phyloP scores from a whole-genome alignment of 495 filamentous ascomycete species.

The Aspergillus conjunctus region DNA sequence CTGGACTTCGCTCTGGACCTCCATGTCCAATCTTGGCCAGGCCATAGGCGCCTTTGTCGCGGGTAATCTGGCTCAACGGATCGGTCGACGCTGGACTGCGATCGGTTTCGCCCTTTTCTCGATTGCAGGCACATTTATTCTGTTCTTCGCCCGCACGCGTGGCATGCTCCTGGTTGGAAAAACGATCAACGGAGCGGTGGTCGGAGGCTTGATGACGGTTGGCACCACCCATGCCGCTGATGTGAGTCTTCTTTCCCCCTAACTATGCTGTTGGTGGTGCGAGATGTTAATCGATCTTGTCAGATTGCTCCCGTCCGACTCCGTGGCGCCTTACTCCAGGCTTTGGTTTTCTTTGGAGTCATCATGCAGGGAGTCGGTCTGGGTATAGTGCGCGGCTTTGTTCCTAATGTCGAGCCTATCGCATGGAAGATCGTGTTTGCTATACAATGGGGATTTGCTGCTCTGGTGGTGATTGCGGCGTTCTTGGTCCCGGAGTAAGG shows the following conservation, averaged over 20 bases:
- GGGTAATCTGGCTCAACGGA: background rate
- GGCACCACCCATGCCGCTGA: conserved; percentile 8
- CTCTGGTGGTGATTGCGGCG: background rate
- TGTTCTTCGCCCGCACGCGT: background rate
- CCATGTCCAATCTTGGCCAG: conserved; percentile 10
- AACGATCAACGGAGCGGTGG: conserved; percentile 6
- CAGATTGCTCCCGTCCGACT: conserved; percentile 12
- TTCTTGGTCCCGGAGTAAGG: conserved; percentile 9
- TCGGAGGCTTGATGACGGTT: conserved; percentile 12
- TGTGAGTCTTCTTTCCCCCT: background rate
- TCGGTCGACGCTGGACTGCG: conserved; percentile 9
- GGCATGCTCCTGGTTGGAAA: conserved; percentile 10
- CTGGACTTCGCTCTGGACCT: conserved; percentile 16
- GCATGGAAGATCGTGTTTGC: conserved; percentile 12
- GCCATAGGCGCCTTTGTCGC: conserved; percentile 6
- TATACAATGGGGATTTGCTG: conserved; percentile 2
- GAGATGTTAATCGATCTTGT: no score
- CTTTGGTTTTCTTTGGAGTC: conserved; percentile 10
- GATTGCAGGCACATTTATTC: background rate
- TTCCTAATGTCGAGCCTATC: conserved; percentile 3
- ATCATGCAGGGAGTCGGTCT: conserved; percentile 7
- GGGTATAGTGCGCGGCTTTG: conserved; percentile 8
- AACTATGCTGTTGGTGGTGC: no score
- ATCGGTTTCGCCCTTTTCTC: background rate
- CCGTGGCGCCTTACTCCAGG: background rate